phyloP scores from a whole-genome alignment of 2,329 filamentous ascomycete species.

The Parastagonospora nodorum region DNA sequence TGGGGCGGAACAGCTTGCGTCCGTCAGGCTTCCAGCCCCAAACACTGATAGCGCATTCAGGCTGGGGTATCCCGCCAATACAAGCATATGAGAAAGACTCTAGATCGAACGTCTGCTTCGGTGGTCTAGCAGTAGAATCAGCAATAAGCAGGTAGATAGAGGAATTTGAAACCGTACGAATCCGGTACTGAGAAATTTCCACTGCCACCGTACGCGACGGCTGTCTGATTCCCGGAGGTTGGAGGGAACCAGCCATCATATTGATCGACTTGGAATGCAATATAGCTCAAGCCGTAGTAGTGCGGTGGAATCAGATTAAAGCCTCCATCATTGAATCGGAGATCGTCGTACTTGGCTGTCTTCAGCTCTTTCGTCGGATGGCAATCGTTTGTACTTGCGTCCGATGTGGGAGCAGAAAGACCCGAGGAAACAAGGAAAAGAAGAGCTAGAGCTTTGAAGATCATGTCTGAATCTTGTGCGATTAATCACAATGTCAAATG shows the following conservation, averaged over 20 bases:
- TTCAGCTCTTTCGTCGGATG: conserved; percentile 6
- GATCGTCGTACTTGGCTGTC: conserved; percentile 20
- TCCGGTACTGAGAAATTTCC: conserved; percentile 22
- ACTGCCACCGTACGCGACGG: conserved; percentile 27
- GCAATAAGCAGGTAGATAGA: background rate
- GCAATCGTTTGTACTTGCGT: background rate
- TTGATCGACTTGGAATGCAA: conserved; percentile 24
- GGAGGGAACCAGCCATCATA: conserved; percentile 25
- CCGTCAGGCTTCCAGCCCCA: conserved; percentile 20
- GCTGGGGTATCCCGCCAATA: conserved; percentile 22
- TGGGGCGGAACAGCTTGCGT: conserved; percentile 12
- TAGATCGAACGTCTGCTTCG: conserved; percentile 16
- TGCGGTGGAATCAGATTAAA: conserved; percentile 19
- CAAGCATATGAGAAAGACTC: conserved; percentile 27
- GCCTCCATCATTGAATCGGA: conserved; percentile 15
- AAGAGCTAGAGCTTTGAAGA: background rate
- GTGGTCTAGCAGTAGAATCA: conserved; percentile 3
- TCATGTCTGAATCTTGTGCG: background rate
- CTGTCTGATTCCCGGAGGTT: conserved; percentile 21
- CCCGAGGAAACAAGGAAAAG: background rate
- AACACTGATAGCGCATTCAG: conserved; percentile 27
- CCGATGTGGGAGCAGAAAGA: background rate
- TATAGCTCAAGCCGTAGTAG: conserved; percentile 23
- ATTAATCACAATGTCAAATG: background rate
- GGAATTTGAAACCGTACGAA: conserved; percentile 7